These are phyloP conservation scores for Suaeda aralocaspica DNA, from an alignment of 148 eudicot genomes.

Conservation along the genomic window DNA sequence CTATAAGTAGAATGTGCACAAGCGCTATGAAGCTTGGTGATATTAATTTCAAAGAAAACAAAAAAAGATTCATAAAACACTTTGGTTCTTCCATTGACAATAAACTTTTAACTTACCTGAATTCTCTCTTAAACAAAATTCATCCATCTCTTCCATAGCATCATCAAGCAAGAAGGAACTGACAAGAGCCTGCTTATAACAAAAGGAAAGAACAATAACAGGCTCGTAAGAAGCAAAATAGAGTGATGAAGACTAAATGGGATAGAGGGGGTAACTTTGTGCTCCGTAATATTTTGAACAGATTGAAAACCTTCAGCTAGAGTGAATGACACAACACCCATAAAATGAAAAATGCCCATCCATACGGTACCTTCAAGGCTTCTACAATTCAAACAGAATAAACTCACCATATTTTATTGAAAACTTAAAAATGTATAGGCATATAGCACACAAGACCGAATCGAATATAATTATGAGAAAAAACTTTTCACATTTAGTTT, in stretches of 20 bases:
- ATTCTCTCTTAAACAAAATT: conserved; percentile 30
- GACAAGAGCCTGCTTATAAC: conserved; percentile 68
- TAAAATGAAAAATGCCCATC: background rate
- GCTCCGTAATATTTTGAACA: background rate
- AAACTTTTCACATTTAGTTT: too few species aligned
- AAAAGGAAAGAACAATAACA: background rate
- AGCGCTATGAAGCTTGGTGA: background rate
- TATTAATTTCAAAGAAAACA: background rate
- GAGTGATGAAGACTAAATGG: background rate
- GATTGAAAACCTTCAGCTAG: background rate
- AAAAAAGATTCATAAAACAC: background rate
- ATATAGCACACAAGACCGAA: too few species aligned
- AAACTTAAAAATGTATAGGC: too few species aligned
- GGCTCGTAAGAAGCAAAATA: background rate
- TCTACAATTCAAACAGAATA: too few species aligned
- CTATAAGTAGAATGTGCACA: background rate
- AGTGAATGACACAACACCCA: background rate
- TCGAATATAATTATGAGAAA: too few species aligned
- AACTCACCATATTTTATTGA: too few species aligned
- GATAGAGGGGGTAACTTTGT: background rate
- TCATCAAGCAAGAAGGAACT: conserved; percentile 81
- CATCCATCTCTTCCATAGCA: conserved; percentile 42
- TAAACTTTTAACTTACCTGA: conserved; percentile 40
- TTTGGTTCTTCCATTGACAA: background rate
- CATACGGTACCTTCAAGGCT: background rate